Percentiles rank a stretch among this genome's conserved stretches.
phyloP scores from a whole-genome alignment of 306 rosid species.

The cucumber (Cucumis sativus) region Cucumber_9930_V3 NC_026660.2:9450501-9451000 shows the following conservation, averaged over 20 bases:
- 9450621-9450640: conserved; percentile 92
- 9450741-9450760: conserved; percentile 67
- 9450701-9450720: conserved; percentile 89
- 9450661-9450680: conserved; percentile 94
- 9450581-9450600: conserved; percentile 80
- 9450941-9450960: conserved; percentile 51
- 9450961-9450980: conserved; percentile 75
- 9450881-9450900: conserved; percentile 79
- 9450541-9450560: conserved; percentile 17
- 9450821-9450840: background rate
- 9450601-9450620: conserved; percentile 92
- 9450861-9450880: background rate
- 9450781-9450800: conserved; percentile 69
- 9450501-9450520: background rate
- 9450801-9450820: conserved; percentile 32
- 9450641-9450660: conserved; percentile 82
- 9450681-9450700: conserved; percentile 94
- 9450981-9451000: conserved; percentile 68
- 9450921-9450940: conserved; percentile 74
- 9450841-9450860: background rate
- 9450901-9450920: conserved; percentile 90
- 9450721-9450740: conserved; percentile 81
- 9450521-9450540: background rate
- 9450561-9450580: conserved; percentile 73
- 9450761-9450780: conserved; percentile 88